Evolutionary conservation across 2,329 filamentous ascomycete species (phyloP), one percentile per base, ranked within the genome.

Genomic region (Conoideocrella luteorostrata): DNA sequence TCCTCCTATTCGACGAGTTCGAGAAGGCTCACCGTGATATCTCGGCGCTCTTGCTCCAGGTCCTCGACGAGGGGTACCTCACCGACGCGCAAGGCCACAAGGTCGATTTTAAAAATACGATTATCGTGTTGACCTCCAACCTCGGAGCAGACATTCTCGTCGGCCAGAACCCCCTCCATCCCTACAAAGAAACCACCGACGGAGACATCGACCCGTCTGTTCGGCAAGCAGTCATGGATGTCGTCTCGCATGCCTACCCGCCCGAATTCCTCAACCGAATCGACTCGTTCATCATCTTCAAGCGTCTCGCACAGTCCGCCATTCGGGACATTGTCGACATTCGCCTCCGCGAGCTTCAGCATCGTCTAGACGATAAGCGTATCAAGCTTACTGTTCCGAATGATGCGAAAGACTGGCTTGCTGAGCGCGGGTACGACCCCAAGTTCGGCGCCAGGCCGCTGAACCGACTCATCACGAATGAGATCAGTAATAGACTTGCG

Each of bases 11-110:
- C 55, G 93, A 98, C 61, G 93, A 97, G 61, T 97, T 96, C 55
- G 93, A 98, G 61, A 97, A 98, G 62, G 93, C 91, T 0, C 93
- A 97, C 60, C 84, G 88, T 43, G 93, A 98, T 56, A 96, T 97
- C 52, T 94, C 88, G 0, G 85, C 90, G 0, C 72, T 98, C 3
- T 76, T 98, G 4, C 77, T 98, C 4, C 93, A 97, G 64, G 91
- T 97, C 0, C 78, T 98, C 1, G 93, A 97, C 59, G 93, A 97
- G 62, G 93, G 93, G 3, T 96, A 93, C 69, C 76, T 98, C 39
- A 97, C 91, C 1, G 93, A 97, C 60, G 82, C 88, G 0, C 91
- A 97, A 66, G 93, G 93, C 24, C 90, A 95, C 70, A 95, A 93
- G 65, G 85, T 98, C 47, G 93, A 97, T 61, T 97, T 97, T 72